Conservation (phyloP, 179 eudicot species). For the Carnegiea gigantea region DNA sequence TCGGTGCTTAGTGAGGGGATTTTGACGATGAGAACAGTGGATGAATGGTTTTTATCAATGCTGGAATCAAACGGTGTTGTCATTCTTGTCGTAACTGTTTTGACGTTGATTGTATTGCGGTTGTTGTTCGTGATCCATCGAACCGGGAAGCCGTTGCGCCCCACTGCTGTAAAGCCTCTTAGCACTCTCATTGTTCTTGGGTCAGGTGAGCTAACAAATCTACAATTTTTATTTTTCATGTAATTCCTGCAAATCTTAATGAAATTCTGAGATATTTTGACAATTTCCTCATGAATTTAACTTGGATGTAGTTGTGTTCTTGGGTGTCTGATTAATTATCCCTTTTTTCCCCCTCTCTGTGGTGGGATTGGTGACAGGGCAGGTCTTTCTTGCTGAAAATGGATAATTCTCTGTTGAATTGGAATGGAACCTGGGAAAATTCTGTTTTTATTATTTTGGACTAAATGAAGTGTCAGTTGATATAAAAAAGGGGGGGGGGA, state of each 20-base stretch:
- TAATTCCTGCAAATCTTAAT: neutral
- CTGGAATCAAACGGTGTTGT: constrained; percentile 25
- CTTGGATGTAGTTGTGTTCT: neutral
- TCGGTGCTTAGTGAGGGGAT: neutral
- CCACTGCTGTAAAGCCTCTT: constrained; percentile 33
- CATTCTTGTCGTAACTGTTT: constrained; percentile 21
- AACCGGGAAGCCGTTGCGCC: constrained; percentile 51
- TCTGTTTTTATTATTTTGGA: no score
- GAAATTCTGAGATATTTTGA: neutral
- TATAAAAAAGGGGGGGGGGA: no score
- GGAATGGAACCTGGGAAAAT: no score
- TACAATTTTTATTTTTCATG: neutral
- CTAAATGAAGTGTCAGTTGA: neutral
- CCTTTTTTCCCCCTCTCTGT: no score
- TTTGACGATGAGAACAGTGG: constrained; percentile 15
- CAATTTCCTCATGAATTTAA: neutral
- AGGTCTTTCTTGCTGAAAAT: neutral
- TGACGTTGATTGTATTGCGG: constrained; percentile 48
- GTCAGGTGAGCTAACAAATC: constrained; percentile 54
- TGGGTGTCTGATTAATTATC: neutral
- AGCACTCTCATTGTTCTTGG: constrained; percentile 89
- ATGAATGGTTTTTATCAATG: constrained; percentile 8
- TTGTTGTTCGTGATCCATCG: constrained; percentile 48
- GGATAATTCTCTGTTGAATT: no score
- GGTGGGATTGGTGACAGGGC: neutral